Base-by-base conservation (phyloP, 2,329 filamentous ascomycete species). In the Hypoxylon sp. region DNA sequence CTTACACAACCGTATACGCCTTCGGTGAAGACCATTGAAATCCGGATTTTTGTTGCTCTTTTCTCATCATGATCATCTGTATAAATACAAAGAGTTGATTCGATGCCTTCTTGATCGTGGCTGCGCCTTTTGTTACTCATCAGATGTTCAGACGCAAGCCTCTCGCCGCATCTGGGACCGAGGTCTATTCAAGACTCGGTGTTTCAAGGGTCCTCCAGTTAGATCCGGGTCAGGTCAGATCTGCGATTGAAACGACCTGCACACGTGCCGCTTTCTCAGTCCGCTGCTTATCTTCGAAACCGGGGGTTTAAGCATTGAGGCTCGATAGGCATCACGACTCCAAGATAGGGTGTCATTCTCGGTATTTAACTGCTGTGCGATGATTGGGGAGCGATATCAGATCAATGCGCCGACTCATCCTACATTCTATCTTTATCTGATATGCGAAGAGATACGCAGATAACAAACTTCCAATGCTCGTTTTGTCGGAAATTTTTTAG, bases 181-280 rank as follows among this genome's bases (percentile, higher is more conserved):
- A 68, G 36, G n/a, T 32, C 53, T 28, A 32, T 65, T 65, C 2
- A 43, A 55, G 55, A 23, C 23, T 68, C 58, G 66, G 62, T 63
- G 45, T 62, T 61, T 28, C 17, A 50, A 30, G 45, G 59, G 50
- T 63, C 28, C 23, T 21, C 58, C 25, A 62, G 21, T 60, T 23
- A 63, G 50, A 56, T 61, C 19, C 51, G n/a, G 23, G 17, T 34
- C n/a, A 0, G 19, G 58, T 34, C 30, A 50, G 63, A 69, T 69
- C 66, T 63, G 56, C 63, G 58, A 30, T 17, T 17, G 32, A 63
- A 50, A 46, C 32, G 19, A 60, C 55, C 36, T 60, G 55, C 45
- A 59, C 66, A 66, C 63, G 66, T 69, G 66, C 62, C 34, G 58
- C 46, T 43, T 17, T 43, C 28, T 45, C n/a, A 28, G 19, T 41